Evolutionary conservation across 73 alveolate species (phyloP).

Genomic region (Paramecium sexaurelia): DNA sequence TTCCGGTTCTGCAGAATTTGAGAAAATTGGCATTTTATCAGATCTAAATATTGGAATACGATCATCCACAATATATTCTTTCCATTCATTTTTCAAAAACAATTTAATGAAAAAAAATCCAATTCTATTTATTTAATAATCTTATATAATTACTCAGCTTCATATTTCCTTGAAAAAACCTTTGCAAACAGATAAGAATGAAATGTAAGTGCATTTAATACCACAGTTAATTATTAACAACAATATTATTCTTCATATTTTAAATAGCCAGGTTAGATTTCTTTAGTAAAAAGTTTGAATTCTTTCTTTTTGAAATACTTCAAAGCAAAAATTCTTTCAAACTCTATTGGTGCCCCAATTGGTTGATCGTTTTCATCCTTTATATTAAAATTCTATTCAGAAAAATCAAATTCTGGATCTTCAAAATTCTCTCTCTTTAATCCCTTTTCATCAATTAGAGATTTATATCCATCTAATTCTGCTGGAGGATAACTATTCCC

Average conservation of each 20-base stretch:
- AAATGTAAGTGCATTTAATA: neutral
- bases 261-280: constrained; percentile 17
- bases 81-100: constrained; percentile 6
- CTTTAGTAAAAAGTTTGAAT: neutral
- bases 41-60: neutral
- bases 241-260: constrained; percentile 32
- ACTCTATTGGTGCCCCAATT: constrained; percentile 30
- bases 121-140: neutral
- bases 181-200: constrained; percentile 6
- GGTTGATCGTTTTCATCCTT: constrained; percentile 19
- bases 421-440: constrained; percentile 61
- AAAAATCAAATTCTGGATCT: constrained; percentile 48
- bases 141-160: constrained; percentile 50
- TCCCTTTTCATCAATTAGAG: constrained; percentile 37
- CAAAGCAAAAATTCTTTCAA: neutral
- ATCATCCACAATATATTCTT: constrained; percentile 19
- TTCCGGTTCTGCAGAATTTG: neutral
- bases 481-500: constrained; percentile 50
- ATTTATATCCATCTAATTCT: constrained; percentile 46
- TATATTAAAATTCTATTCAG: neutral
- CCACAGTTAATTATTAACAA: constrained; percentile 20
- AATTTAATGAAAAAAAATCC: constrained; percentile 34
- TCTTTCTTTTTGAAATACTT: neutral
- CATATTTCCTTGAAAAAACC: constrained; percentile 33
- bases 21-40: neutral